These are phyloP conservation scores for Mortierella sp. DNA, from an alignment of 371 early-diverging fungal genomes.

Conservation along the genomic window DNA sequence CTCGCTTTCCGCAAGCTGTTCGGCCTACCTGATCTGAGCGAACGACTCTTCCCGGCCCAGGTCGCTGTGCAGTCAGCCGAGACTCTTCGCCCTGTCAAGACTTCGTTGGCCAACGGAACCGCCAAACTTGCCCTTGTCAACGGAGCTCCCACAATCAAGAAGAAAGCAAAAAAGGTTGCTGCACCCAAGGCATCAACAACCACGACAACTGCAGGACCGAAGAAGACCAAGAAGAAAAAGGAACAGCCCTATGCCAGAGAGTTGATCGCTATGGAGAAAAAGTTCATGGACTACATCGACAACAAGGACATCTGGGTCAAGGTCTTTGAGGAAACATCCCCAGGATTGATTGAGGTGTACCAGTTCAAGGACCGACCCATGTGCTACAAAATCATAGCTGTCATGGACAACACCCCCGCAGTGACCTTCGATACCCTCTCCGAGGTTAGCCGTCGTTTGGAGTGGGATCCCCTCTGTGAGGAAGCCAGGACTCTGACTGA, in stretches of 20 bases:
- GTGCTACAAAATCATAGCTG: slow-evolving; percentile 65
- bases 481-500: slow-evolving; percentile 57
- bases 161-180: slow-evolving; percentile 14
- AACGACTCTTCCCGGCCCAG: slow-evolving; percentile 33
- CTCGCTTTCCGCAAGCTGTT: slow-evolving; percentile 56
- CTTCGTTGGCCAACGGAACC: slow-evolving; percentile 18
- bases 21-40: slow-evolving; percentile 34
- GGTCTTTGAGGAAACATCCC: slow-evolving; percentile 53
- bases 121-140: neutral
- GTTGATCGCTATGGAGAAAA: slow-evolving; percentile 50
- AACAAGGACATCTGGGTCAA: slow-evolving; percentile 58
- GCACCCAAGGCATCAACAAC: slow-evolving; percentile 10
- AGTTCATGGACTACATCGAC: slow-evolving; percentile 47
- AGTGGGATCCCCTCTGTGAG: slow-evolving; percentile 73
- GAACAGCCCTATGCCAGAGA: slow-evolving; percentile 46
- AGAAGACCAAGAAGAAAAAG: slow-evolving; percentile 14
- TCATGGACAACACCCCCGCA: slow-evolving; percentile 58
- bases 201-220: neutral
- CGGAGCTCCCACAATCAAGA: slow-evolving; percentile 22
- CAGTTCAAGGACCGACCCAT: slow-evolving; percentile 62
- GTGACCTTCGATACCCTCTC: slow-evolving; percentile 68
- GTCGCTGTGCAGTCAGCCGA: slow-evolving; percentile 16
- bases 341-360: slow-evolving; percentile 58
- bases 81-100: slow-evolving; percentile 27
- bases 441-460: slow-evolving; percentile 59